Evolutionary conservation across 768 basidiomycete genomes (phyloP).

Genomic region (Termitomyces sp.): DNA sequence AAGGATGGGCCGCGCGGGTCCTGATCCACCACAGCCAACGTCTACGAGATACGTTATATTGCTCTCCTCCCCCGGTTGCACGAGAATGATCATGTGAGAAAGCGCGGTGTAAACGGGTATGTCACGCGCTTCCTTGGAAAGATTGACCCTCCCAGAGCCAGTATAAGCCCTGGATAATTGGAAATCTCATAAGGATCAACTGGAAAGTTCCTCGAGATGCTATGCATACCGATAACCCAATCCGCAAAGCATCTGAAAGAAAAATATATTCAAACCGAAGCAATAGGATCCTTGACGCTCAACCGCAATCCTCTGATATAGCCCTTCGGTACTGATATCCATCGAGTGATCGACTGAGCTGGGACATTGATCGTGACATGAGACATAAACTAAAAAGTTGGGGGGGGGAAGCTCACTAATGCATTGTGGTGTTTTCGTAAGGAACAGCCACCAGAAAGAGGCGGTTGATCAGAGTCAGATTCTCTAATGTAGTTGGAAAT

Average conservation of each 20-base stretch:
- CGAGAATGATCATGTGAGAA: constrained; percentile 15
- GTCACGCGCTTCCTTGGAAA: constrained; percentile 2
- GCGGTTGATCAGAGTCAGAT: constrained; percentile 13
- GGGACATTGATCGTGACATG: background rate
- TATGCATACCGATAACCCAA: constrained; percentile 14
- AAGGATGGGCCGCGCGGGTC: constrained; percentile 10
- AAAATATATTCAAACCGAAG: constrained; percentile 13
- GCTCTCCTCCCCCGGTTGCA: constrained; percentile 12
- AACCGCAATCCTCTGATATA: constrained; percentile 13
- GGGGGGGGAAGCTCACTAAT: constrained; percentile 6
- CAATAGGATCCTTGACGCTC: constrained; percentile 14
- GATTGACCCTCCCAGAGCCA: constrained; percentile 11
- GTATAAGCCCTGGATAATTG: constrained; percentile 9
- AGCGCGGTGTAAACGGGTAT: constrained; percentile 8
- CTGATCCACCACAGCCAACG: constrained; percentile 17
- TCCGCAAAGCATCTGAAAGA: constrained; percentile 15
- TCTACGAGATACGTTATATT: constrained; percentile 17
- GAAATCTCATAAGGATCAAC: background rate
- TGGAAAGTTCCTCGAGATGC: background rate
- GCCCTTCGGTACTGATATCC: constrained; percentile 10
- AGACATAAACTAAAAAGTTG: background rate
- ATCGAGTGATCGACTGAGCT: constrained; percentile 12
- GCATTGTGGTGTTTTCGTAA: constrained; percentile 17
- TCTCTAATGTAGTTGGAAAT: constrained; percentile 15
- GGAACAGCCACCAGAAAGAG: constrained; percentile 16